Base-by-base conservation (phyloP, 495 filamentous ascomycete species). In the Aspergillus coremiiformis region DNA sequence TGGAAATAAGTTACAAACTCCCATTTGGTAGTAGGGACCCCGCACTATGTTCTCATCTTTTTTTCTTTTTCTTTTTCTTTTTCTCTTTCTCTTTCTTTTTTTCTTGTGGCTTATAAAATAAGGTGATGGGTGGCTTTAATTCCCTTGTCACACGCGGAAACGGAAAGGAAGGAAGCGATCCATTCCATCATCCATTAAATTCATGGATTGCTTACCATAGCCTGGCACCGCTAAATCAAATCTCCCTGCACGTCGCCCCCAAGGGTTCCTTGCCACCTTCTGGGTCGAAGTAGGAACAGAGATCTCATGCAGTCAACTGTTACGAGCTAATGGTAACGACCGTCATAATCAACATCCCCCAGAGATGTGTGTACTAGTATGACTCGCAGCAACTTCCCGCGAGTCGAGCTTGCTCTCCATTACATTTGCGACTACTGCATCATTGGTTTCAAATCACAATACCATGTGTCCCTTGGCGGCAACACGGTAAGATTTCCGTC, bases 381-480 rank as follows among this genome's bases (percentile, higher is more conserved):
- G 56, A 58, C 56, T 59, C 56, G 56, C 56, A 58, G 56, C 44
- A 21, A 17, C 42, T 46, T 51, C 24, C 37, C 39, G 37, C 39
- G 22, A 30, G 26, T 17, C 44, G 44, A 47, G 4, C 24, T 27
- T 27, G 4, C 24, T 27, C 4, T 27, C 24, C 12, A 6, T 10
- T 32, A 22, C 35, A 6, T 7, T 41, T 41, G 37, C 37, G 37
- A 41, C 37, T 41, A 41, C 37, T 41, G 37, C 9, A 21, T 41
- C n/a, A 19, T 9, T 21, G 15, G 15, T 41, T 41, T 41, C 17
- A 41, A 41, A 41, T 41, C 19, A 41, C 37, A 41, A 12, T 9
- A 41, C 21, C 37, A 41, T 41, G 37, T 41, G 37, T 21, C 37
- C 17, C 37, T 41, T 21, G 37, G 37, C 15, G 17, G 32, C 11